These are phyloP conservation scores for Astragalus glycyphyllos DNA, from an alignment of 306 rosid species.

Conservation along the genomic window DNA sequence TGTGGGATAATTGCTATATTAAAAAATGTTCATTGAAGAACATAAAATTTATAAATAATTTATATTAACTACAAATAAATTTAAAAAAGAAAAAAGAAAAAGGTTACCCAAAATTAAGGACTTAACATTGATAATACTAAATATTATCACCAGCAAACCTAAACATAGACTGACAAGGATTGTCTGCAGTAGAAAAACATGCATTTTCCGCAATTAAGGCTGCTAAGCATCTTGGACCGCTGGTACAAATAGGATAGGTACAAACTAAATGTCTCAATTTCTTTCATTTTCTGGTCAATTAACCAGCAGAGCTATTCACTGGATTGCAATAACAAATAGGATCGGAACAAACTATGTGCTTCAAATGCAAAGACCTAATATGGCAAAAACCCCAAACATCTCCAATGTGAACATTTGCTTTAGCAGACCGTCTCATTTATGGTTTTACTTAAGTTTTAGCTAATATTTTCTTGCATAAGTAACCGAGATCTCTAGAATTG, in stretches of 20 bases:
- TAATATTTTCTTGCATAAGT: slow-evolving; percentile 8
- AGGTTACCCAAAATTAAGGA: no score
- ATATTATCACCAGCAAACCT: no score
- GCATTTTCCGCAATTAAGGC: no score
- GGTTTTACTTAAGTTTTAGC: not conserved
- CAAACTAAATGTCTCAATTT: not conserved
- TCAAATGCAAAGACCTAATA: not conserved
- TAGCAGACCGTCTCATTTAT: not conserved
- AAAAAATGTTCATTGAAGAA: not conserved
- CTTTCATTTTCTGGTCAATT: slow-evolving; percentile 11
- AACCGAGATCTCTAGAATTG: not conserved
- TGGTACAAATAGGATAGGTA: not conserved
- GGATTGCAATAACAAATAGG: slow-evolving; percentile 4
- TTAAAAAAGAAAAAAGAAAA: no score
- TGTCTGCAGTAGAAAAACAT: no score
- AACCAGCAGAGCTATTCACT: not conserved
- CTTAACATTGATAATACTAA: no score
- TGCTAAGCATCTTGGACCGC: no score
- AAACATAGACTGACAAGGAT: no score
- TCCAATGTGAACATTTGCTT: slow-evolving; percentile 4
- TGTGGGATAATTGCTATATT: not conserved
- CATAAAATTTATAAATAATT: not conserved
- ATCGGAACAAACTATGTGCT: not conserved
- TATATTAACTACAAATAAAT: not conserved
- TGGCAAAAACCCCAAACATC: not conserved